phyloP scores from a whole-genome alignment of 208 protist genomes.

The Crithidia acanthocephali region DNA sequence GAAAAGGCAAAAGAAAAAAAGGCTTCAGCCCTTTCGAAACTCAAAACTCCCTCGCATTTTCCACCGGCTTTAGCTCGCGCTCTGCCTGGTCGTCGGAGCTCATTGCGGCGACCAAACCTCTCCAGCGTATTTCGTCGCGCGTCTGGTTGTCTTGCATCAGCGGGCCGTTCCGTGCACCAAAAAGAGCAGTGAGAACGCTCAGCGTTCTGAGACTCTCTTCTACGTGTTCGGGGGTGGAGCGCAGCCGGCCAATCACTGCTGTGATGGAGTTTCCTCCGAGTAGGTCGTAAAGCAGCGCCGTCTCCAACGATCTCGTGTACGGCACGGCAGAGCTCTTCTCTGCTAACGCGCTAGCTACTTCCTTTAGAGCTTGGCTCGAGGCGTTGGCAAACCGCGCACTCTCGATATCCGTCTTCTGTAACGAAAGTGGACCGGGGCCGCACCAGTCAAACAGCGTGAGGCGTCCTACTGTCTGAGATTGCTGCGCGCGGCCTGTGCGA shows the following conservation, averaged over 20 bases:
- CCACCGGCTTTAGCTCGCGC: constrained; percentile 28
- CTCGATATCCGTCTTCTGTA: constrained; percentile 49
- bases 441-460: constrained; percentile 59
- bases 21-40: background rate
- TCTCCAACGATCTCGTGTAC: constrained; percentile 40
- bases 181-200: constrained; percentile 31
- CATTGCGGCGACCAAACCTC: constrained; percentile 38
- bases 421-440: constrained; percentile 31
- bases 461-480: constrained; percentile 38
- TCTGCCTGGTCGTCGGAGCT: constrained; percentile 42
- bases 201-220: constrained; percentile 34
- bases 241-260: constrained; percentile 40
- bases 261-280: constrained; percentile 61
- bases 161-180: constrained; percentile 43
- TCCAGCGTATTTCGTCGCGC: constrained; percentile 46
- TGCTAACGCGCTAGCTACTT: constrained; percentile 30
- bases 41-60: constrained; percentile 29
- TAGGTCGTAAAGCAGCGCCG: constrained; percentile 48
- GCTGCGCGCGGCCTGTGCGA: constrained; percentile 37
- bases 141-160: constrained; percentile 43
- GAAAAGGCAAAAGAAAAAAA: constrained; percentile 3
- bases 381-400: constrained; percentile 53
- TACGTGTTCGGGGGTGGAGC: constrained; percentile 19
- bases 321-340: constrained; percentile 22
- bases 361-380: constrained; percentile 30